Conservation (phyloP, 2,329 filamentous ascomycete genomes). For the Aspergillus sclerotialis region DNA sequence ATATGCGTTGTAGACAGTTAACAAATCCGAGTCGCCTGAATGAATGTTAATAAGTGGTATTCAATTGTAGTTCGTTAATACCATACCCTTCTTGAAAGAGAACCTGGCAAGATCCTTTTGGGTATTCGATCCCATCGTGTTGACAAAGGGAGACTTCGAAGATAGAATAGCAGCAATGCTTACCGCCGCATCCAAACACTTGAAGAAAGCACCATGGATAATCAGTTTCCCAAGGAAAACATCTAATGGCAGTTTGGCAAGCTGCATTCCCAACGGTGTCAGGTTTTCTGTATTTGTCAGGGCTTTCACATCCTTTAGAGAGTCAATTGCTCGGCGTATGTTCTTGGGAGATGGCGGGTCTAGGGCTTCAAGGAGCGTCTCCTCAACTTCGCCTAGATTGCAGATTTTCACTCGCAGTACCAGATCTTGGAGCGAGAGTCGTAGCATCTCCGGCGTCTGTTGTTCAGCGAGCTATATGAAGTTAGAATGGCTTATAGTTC, state of each 20-base stretch:
- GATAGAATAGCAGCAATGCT: slow-evolving; percentile 90
- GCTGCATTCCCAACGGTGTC: slow-evolving; percentile 76
- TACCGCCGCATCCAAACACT: slow-evolving; percentile 82
- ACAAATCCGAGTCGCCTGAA: slow-evolving; percentile 74
- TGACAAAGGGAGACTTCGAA: slow-evolving; percentile 88
- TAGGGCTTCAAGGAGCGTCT: slow-evolving; percentile 78
- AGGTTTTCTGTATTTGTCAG: slow-evolving; percentile 74
- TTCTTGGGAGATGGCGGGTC: slow-evolving; percentile 90
- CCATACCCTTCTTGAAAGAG: slow-evolving; percentile 62
- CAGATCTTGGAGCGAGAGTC: slow-evolving; percentile 86
- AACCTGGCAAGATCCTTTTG: slow-evolving; percentile 75
- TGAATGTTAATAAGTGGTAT: slow-evolving; percentile 6
- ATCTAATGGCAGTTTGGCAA: slow-evolving; percentile 83
- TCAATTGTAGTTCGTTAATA: not conserved
- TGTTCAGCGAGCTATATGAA: slow-evolving; percentile 66
- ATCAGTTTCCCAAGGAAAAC: slow-evolving; percentile 94
- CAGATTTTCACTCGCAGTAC: slow-evolving; percentile 97
- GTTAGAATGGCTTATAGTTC: slow-evolving; percentile 12
- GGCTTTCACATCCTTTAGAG: slow-evolving; percentile 85
- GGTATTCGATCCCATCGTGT: slow-evolving; percentile 72
- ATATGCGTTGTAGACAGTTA: slow-evolving; percentile 94
- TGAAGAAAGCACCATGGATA: slow-evolving; percentile 76
- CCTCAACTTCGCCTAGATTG: slow-evolving; percentile 87
- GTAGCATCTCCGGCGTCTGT: slow-evolving; percentile 93
- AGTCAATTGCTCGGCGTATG: slow-evolving; percentile 85